phyloP scores from a whole-genome alignment of 2,329 filamentous ascomycete species.

The Cladosporium phlei region DNA sequence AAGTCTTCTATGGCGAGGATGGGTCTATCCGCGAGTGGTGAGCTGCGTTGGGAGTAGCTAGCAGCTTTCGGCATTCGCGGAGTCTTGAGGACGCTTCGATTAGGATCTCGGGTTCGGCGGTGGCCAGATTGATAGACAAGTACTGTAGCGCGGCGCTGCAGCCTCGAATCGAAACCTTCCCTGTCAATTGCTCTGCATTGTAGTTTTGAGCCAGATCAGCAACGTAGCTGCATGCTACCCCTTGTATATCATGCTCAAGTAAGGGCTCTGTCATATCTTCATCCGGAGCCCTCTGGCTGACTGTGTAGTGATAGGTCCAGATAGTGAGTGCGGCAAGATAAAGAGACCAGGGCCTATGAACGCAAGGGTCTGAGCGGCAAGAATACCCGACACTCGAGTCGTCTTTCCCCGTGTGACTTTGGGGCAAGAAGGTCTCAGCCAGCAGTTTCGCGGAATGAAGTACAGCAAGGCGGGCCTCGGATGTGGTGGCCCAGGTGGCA shows the following conservation, averaged over 20 bases:
- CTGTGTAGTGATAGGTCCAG: slow-evolving; percentile 84
- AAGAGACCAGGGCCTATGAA: slow-evolving; percentile 88
- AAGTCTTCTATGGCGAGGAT: slow-evolving; percentile 62
- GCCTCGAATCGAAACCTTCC: slow-evolving; percentile 62
- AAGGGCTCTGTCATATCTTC: too few relatives aligned
- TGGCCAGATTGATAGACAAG: slow-evolving; percentile 71
- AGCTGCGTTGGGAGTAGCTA: slow-evolving; percentile 24
- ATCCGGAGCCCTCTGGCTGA: background rate
- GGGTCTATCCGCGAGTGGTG: slow-evolving; percentile 64
- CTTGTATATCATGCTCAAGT: background rate
- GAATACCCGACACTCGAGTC: slow-evolving; percentile 54
- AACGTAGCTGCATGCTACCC: background rate
- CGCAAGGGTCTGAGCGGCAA: slow-evolving; percentile 77
- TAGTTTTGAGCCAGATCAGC: background rate
- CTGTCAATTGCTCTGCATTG: background rate
- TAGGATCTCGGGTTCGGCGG: slow-evolving; percentile 81
- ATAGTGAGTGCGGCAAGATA: slow-evolving; percentile 87
- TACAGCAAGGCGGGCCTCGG: slow-evolving; percentile 78
- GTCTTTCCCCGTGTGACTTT: background rate
- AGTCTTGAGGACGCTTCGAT: slow-evolving; percentile 77
- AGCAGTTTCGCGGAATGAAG: slow-evolving; percentile 87
- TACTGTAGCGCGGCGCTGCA: slow-evolving; percentile 76
- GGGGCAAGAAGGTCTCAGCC: slow-evolving; percentile 54
- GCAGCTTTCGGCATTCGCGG: slow-evolving; percentile 68
- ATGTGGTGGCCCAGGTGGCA: slow-evolving; percentile 89